Conservation (phyloP, 2,329 filamentous ascomycete genomes). For the Alternaria arborescens region DNA sequence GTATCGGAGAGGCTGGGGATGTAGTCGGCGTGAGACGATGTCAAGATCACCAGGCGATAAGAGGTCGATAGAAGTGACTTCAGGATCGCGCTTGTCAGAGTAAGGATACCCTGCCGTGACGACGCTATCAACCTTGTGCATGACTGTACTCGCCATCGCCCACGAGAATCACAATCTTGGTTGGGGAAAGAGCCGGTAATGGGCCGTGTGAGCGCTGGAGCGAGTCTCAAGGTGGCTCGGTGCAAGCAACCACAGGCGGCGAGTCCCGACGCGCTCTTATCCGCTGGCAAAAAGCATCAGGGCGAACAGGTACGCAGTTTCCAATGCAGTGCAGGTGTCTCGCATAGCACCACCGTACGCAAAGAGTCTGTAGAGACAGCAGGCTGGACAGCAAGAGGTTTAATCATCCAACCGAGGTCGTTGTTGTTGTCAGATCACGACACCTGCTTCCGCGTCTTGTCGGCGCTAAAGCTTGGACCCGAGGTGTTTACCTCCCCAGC, state of each 20-base stretch:
- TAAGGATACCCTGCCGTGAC: not conserved
- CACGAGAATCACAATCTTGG: not conserved
- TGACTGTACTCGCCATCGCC: conserved; percentile 3
- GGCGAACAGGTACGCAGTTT: conserved; percentile 2
- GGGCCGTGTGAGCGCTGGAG: not conserved
- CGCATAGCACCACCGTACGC: not conserved
- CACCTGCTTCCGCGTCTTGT: conserved; percentile 6
- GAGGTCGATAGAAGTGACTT: not conserved
- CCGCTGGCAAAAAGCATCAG: conserved; percentile 13
- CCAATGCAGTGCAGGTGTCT: not conserved
- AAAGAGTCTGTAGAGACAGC: not conserved
- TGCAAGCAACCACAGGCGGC: conserved; percentile 9
- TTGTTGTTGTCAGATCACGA: conserved; percentile 13
- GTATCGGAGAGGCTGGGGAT: not conserved
- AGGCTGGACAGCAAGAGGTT: not conserved
- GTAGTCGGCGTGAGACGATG: not conserved
- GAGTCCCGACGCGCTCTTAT: conserved; percentile 5
- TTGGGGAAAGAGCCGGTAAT: not conserved
- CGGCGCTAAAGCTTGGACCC: conserved; percentile 5
- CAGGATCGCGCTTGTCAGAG: not conserved
- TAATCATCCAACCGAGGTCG: conserved; percentile 14
- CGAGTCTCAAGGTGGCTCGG: not conserved
- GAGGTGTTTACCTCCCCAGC: conserved; percentile 31
- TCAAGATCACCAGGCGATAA: not conserved
- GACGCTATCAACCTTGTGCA: not conserved